These are phyloP conservation scores for Fusarium equiseti DNA, from an alignment of 2,329 filamentous ascomycete species.

Conservation along the genomic window DNA sequence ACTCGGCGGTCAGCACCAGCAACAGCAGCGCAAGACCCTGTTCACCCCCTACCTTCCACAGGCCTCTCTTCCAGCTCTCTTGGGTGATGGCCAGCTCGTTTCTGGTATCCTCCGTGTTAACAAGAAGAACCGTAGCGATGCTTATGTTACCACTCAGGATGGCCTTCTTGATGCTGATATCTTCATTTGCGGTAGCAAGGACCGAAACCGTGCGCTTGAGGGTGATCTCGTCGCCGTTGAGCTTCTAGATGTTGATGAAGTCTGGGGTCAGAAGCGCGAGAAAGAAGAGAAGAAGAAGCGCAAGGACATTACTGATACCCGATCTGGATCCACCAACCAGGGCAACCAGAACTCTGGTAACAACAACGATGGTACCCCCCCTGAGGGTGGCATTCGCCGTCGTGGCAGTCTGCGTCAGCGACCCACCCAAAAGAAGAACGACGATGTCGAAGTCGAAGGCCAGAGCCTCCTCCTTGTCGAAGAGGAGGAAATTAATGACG, in stretches of 20 bases:
- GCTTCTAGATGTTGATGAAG: conserved; percentile 96
- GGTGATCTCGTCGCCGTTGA: conserved; percentile 96
- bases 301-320: conserved; percentile 96
- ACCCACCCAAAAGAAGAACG: conserved; percentile 99
- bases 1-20: conserved; percentile 75
- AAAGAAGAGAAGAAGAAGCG: conserved; percentile 99
- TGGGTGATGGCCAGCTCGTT: conserved; percentile 92
- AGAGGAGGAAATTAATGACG: conserved; percentile 98
- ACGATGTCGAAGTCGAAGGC: conserved; percentile 98
- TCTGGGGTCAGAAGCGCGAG: conserved; percentile 98
- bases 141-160: conserved; percentile 94
- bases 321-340: conserved; percentile 80
- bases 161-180: conserved; percentile 93
- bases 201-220: conserved; percentile 95
- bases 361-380: conserved; percentile 71
- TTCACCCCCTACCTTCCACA: conserved; percentile 98
- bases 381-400: conserved; percentile 88
- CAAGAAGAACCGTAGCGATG: conserved; percentile 99
- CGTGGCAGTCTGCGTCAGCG: conserved; percentile 96
- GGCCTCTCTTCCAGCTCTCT: conserved; percentile 88
- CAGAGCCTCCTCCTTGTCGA: conserved; percentile 97
- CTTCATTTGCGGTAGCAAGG: conserved; percentile 99
- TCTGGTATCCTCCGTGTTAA: conserved; percentile 97
- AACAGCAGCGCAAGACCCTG: conserved; percentile 95
- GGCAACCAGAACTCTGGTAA: conserved; percentile 73